A percentile compares a stretch with the other conserved stretches of the same genome.
Conservation (phyloP, 2,329 filamentous ascomycete species). For the Pseudogymnoascus sp. region DNA sequence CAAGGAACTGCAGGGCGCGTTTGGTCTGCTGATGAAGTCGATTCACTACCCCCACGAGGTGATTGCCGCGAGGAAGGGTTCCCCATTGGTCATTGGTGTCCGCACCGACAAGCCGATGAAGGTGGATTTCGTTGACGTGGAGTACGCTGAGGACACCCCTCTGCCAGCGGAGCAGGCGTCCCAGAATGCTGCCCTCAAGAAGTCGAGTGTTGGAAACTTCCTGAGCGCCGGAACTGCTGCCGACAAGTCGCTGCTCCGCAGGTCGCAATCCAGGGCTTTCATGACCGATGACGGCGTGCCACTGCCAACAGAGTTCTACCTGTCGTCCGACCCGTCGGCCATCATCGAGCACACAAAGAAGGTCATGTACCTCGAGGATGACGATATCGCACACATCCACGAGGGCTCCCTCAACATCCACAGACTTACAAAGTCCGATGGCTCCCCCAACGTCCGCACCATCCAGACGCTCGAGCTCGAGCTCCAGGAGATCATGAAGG, state of each 20-base stretch:
- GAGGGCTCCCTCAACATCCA: conserved; percentile 99
- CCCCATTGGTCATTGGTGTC: conserved; percentile 92
- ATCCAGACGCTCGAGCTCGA: conserved; percentile 99
- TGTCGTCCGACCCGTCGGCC: conserved; percentile 95
- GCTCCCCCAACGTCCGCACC: conserved; percentile 90
- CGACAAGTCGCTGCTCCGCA: conserved; percentile 96
- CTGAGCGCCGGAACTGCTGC: conserved; percentile 68
- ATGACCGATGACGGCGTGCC: conserved; percentile 97
- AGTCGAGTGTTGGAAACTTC: conserved; percentile 60
- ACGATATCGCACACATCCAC: conserved; percentile 99
- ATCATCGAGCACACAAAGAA: conserved; percentile 99
- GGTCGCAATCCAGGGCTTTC: conserved; percentile 96
- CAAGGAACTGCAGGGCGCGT: conserved; percentile 95
- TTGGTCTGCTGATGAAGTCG: conserved; percentile 94
- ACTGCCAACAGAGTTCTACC: conserved; percentile 98
- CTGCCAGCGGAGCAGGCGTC: conserved; percentile 90
- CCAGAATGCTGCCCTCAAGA: conserved; percentile 95
- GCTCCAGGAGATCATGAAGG: conserved; percentile 99
- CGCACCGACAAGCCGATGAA: conserved; percentile 99
- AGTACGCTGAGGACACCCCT: conserved; percentile 73
- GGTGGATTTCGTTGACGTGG: conserved; percentile 98
- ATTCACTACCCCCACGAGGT: conserved; percentile 98
- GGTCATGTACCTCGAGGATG: conserved; percentile 98
- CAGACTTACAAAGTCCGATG: conserved; percentile 92
- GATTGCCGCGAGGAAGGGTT: conserved; percentile 96